Conservation (phyloP, 1,284 basidiomycete genomes). For the Moesziomyces antarcticus region DNA sequence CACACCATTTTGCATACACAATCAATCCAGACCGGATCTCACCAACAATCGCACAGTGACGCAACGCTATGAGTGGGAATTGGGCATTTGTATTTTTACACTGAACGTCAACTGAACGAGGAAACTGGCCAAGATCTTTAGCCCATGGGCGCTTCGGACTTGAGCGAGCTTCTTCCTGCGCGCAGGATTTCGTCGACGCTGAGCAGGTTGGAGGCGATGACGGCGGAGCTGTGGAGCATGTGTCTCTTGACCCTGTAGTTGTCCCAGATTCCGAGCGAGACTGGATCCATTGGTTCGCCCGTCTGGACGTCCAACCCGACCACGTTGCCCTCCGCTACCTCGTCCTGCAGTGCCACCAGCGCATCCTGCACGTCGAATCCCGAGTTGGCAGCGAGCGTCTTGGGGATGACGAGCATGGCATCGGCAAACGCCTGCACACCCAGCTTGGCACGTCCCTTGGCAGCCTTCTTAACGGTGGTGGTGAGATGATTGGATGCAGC, state of each 20-base stretch:
- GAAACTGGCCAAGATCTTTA: slow-evolving; percentile 1
- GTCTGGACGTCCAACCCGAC: slow-evolving; percentile 92
- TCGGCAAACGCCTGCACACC: slow-evolving; percentile 98
- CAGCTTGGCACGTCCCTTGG: slow-evolving; percentile 96
- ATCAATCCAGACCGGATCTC: background rate
- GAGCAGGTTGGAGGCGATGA: slow-evolving; percentile 94
- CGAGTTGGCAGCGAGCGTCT: slow-evolving; percentile 94
- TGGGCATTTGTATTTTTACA: no score
- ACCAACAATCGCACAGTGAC: background rate
- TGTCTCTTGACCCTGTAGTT: slow-evolving; percentile 99
- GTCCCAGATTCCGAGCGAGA: slow-evolving; percentile 96
- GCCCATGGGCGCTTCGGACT: slow-evolving; percentile 57
- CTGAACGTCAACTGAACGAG: background rate
- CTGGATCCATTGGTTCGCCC: slow-evolving; percentile 96
- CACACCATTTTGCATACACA: background rate
- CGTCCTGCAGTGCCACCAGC: slow-evolving; percentile 91
- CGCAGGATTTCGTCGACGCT: slow-evolving; percentile 95
- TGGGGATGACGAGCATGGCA: slow-evolving; percentile 85
- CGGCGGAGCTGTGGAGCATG: slow-evolving; percentile 95
- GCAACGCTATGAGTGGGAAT: background rate
- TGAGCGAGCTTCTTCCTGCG: slow-evolving; percentile 74
- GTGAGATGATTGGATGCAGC: slow-evolving; percentile 86
- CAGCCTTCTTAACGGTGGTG: slow-evolving; percentile 79
- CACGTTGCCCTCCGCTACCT: slow-evolving; percentile 78
- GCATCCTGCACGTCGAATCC: slow-evolving; percentile 98